These are phyloP conservation scores for Aspergillus brasiliensis DNA, from an alignment of 2,329 filamentous ascomycete species.

Conservation along the genomic window DNA sequence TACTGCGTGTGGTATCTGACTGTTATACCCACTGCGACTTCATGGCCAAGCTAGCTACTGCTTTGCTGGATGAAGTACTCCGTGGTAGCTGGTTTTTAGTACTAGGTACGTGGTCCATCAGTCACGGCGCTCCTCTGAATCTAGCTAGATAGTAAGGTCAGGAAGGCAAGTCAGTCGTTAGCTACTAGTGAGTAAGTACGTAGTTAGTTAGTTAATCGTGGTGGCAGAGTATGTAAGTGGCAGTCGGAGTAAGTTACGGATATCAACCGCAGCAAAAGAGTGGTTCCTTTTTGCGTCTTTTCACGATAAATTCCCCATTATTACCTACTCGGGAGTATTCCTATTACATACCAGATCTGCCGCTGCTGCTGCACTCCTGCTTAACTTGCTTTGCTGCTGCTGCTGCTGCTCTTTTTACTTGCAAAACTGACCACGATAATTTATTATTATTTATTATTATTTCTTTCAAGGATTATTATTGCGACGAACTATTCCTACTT, in stretches of 20 bases:
- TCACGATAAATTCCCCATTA: not conserved
- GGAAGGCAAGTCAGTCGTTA: too few species aligned
- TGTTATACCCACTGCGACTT: not conserved
- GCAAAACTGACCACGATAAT: slow-evolving; percentile 1
- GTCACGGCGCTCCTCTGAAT: too few species aligned
- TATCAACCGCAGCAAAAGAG: too few species aligned
- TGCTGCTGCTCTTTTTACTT: not conserved
- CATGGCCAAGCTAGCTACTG: not conserved
- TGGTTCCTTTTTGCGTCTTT: not conserved
- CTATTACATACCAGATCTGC: slow-evolving; percentile 1
- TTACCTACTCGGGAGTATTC: not conserved
- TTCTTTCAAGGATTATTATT: slow-evolving; percentile 5
- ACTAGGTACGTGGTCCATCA: too few species aligned
- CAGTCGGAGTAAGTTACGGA: too few species aligned
- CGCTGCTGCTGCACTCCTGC: not conserved
- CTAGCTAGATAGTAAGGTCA: too few species aligned
- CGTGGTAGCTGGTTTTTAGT: too few species aligned
- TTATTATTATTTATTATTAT: slow-evolving; percentile 5
- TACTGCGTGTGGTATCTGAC: not conserved
- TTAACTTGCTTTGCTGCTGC: not conserved
- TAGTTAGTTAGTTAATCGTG: too few species aligned
- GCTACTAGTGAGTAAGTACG: too few species aligned
- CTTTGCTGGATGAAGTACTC: too few species aligned
- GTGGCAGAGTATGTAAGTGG: too few species aligned
- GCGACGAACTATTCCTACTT: slow-evolving; percentile 11